A percentile compares a stretch with the other conserved stretches of the same genome.
phyloP scores from a whole-genome alignment of 352 stramenopile genomes.

The Pythium rishiriense region DNA sequence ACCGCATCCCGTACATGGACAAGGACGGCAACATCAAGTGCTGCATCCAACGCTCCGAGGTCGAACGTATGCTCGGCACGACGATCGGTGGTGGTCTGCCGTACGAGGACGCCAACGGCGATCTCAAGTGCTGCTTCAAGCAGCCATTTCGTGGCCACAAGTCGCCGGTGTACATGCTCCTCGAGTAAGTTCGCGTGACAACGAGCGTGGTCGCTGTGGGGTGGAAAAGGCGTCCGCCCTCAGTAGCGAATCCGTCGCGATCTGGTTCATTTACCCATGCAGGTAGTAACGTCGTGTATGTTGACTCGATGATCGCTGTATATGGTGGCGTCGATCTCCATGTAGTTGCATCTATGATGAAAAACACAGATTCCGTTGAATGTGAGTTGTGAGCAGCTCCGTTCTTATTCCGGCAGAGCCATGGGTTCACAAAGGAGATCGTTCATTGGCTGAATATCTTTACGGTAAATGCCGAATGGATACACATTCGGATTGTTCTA shows the following conservation, averaged over 20 bases:
- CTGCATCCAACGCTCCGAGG: conserved; percentile 19
- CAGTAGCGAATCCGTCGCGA: background rate
- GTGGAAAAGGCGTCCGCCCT: background rate
- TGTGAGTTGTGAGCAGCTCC: no score
- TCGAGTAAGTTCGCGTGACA: conserved; percentile 17
- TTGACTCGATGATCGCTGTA: background rate
- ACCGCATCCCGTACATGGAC: conserved; percentile 11
- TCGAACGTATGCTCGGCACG: background rate
- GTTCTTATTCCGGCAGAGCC: no score
- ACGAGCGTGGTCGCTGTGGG: background rate
- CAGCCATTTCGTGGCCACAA: background rate
- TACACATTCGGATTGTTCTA: no score
- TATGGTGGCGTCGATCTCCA: background rate
- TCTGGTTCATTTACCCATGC: background rate
- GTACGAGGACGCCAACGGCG: conserved; percentile 12
- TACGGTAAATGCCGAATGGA: no score
- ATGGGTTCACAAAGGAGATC: no score
- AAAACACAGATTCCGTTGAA: no score
- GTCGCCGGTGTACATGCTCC: conserved; percentile 2
- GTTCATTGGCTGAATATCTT: no score
- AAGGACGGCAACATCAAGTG: conserved; percentile 20
- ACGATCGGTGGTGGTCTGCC: background rate
- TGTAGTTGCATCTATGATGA: background rate
- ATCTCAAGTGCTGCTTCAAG: conserved; percentile 17
- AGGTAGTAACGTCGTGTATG: background rate